phyloP scores from a whole-genome alignment of 768 basidiomycete genomes.

The Calocybe gangraenosa region DNA sequence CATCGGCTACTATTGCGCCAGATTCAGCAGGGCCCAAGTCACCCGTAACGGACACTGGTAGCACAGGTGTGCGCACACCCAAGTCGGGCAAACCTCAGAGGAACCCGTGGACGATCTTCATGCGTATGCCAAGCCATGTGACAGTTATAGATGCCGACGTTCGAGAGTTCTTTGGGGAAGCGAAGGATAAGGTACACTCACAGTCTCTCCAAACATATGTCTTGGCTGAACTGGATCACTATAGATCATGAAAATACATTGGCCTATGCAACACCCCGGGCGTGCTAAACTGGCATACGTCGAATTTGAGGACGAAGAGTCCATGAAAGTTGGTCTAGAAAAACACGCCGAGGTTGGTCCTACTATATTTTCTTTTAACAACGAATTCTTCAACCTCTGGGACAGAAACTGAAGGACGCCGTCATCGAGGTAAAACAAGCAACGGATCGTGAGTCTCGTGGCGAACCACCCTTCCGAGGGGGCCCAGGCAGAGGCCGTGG shows the following conservation, averaged over 20 bases:
- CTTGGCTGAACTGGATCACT: neutral
- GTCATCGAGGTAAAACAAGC: conserved; percentile 70
- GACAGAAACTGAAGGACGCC: conserved; percentile 66
- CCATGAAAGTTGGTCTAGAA: conserved; percentile 75
- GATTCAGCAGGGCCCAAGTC: conserved; percentile 44
- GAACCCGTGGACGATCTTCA: conserved; percentile 84
- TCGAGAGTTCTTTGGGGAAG: conserved; percentile 73
- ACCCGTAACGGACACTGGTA: conserved; percentile 48
- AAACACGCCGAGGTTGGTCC: conserved; percentile 62
- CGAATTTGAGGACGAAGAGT: conserved; percentile 86
- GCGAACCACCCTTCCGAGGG: conserved; percentile 29
- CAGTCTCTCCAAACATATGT: neutral
- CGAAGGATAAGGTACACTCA: conserved; percentile 54
- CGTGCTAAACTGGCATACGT: conserved; percentile 73
- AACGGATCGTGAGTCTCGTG: conserved; percentile 48
- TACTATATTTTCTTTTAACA: conserved; percentile 17
- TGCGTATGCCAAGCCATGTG: conserved; percentile 51
- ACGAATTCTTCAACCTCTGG: conserved; percentile 9
- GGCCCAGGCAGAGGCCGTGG: conserved; percentile 50
- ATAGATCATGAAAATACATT: conserved; percentile 66
- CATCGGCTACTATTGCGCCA: conserved; percentile 18
- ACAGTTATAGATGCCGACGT: conserved; percentile 60
- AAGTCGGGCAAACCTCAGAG: conserved; percentile 58
- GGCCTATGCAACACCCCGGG: conserved; percentile 45
- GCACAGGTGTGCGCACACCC: conserved; percentile 67